Evolutionary conservation across 2,329 filamentous ascomycete species (phyloP).

Genomic region (Teratosphaeria nubilosa): DNA sequence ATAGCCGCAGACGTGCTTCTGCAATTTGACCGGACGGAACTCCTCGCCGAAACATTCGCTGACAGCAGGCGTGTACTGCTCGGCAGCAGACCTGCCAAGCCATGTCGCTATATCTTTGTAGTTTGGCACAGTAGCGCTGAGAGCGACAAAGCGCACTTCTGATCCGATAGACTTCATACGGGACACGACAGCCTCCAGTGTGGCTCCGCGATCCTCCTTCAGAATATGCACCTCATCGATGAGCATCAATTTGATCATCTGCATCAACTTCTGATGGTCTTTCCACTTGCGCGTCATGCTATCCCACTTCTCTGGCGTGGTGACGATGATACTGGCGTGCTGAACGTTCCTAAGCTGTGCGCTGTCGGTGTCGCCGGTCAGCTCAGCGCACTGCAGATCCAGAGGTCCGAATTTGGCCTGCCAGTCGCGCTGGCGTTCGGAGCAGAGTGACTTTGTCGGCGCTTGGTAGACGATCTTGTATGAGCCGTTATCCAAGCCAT

Average conservation of each 20-base stretch:
- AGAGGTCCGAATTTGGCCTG: slow-evolving; percentile 59
- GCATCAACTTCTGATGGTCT: slow-evolving; percentile 64
- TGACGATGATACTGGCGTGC: slow-evolving; percentile 70
- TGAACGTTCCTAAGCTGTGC: slow-evolving; percentile 58
- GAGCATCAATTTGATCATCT: slow-evolving; percentile 66
- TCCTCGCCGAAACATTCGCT: slow-evolving; percentile 67
- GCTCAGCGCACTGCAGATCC: slow-evolving; percentile 59
- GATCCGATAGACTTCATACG: slow-evolving; percentile 75
- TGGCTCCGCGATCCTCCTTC: slow-evolving; percentile 68
- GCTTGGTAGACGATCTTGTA: slow-evolving; percentile 82
- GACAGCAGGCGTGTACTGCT: slow-evolving; percentile 52
- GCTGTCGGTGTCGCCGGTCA: slow-evolving; percentile 71
- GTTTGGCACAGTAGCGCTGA: slow-evolving; percentile 79
- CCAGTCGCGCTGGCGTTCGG: slow-evolving; percentile 70
- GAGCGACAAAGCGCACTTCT: slow-evolving; percentile 66
- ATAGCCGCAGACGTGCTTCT: slow-evolving; percentile 69
- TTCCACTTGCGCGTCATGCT: slow-evolving; percentile 81
- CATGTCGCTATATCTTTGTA: slow-evolving; percentile 69
- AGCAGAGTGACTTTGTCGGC: slow-evolving; percentile 73
- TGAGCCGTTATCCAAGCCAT: slow-evolving; percentile 44
- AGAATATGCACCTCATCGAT: slow-evolving; percentile 85
- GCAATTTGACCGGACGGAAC: slow-evolving; percentile 65
- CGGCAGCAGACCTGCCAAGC: slow-evolving; percentile 57
- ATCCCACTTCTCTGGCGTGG: slow-evolving; percentile 87
- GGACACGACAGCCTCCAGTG: slow-evolving; percentile 72